phyloP scores from a whole-genome alignment of 805 yeast genomes.

The Blastobotrys robertii region DNA sequence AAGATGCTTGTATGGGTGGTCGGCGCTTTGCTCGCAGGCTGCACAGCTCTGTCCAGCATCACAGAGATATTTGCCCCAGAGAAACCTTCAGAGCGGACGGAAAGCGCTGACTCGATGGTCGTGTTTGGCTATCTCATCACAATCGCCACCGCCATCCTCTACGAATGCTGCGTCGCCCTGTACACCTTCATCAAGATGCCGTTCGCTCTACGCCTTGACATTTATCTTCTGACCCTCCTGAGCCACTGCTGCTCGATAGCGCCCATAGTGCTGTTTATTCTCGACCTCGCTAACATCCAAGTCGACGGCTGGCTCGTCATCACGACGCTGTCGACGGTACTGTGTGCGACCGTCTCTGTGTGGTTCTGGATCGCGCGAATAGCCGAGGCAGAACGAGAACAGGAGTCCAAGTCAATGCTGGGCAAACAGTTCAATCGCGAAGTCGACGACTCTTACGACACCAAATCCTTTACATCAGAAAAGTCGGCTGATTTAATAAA shows the following conservation, averaged over 20 bases:
- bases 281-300: slow-evolving; percentile 13
- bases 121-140: slow-evolving; percentile 18
- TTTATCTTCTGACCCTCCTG: slow-evolving; percentile 8
- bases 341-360: slow-evolving; percentile 12
- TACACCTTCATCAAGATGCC: slow-evolving; percentile 5
- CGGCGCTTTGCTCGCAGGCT: slow-evolving; percentile 10
- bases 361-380: slow-evolving; percentile 18
- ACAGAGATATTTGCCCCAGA: slow-evolving; percentile 7
- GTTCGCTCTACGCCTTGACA: background rate
- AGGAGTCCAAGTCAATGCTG: slow-evolving; percentile 12
- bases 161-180: slow-evolving; percentile 12
- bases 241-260: slow-evolving; percentile 9
- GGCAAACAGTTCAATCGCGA: slow-evolving; percentile 16
- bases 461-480: too few species aligned
- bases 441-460: slow-evolving; percentile 2
- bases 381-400: slow-evolving; percentile 7
- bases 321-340: slow-evolving; percentile 7
- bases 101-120: slow-evolving; percentile 13
- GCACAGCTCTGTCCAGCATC: slow-evolving; percentile 7
- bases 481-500: too few species aligned
- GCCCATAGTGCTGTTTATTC: slow-evolving; percentile 15
- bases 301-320: slow-evolving; percentile 11
- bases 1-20: slow-evolving; percentile 8
- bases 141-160: slow-evolving; percentile 15
- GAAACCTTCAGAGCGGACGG: slow-evolving; percentile 8